phyloP scores from a whole-genome alignment of 345 rosid species.

The Mangifera indica region DNA sequence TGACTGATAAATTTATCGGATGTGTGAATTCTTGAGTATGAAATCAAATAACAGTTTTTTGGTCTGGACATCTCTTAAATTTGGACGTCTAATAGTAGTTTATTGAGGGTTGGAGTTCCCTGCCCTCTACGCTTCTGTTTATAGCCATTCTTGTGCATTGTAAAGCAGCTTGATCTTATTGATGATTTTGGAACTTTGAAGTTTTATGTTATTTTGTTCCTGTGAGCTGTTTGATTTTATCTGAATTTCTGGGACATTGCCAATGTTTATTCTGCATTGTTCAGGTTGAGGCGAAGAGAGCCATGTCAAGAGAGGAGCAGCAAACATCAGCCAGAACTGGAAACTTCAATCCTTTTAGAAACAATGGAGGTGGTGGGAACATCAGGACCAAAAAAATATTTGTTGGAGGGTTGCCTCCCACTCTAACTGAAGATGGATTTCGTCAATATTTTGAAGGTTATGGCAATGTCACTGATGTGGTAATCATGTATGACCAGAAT shows the following conservation, averaged over 20 bases:
- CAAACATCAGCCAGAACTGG: constrained; percentile 61
- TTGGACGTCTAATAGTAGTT: neutral
- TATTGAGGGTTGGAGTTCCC: neutral
- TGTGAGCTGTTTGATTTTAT: neutral
- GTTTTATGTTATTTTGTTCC: neutral
- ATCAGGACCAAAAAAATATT: constrained; percentile 84
- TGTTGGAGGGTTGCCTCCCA: constrained; percentile 95
- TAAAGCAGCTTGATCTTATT: neutral
- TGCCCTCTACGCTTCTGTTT: neutral
- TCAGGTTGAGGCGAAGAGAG: constrained; percentile 94
- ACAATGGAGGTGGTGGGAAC: constrained; percentile 56
- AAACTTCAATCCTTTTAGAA: constrained; percentile 56
- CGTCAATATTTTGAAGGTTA: constrained; percentile 80
- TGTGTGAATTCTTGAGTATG: neutral
- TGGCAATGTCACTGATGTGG: constrained; percentile 90
- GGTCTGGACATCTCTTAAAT: neutral
- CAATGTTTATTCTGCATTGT: constrained; percentile 16
- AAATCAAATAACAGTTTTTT: neutral
- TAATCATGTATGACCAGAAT: constrained; percentile 92
- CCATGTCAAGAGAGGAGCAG: constrained; percentile 95
- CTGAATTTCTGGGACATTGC: neutral
- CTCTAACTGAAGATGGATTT: constrained; percentile 77
- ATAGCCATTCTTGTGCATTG: neutral
- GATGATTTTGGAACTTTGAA: neutral
- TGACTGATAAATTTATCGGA: neutral